A percentile compares a stretch with the other conserved stretches of the same genome.
Conservation (phyloP, 2,329 filamentous ascomycete species). For the Sarocladium oryzae region DNA sequence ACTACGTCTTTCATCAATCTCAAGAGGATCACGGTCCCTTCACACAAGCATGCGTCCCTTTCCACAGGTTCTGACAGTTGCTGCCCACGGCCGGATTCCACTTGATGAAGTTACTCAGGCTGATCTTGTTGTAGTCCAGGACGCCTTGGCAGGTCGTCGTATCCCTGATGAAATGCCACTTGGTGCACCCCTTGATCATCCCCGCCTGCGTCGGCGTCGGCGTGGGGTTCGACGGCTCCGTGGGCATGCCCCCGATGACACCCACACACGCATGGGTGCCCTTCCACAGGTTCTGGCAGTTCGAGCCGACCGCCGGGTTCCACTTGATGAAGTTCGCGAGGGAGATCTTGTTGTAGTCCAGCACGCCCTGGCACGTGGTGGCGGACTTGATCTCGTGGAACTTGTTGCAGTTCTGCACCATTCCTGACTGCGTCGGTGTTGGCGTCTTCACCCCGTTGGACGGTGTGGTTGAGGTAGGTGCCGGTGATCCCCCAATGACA, state of each 20-base stretch:
- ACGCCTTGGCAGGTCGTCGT: not conserved
- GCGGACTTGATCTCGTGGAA: conserved; percentile 12
- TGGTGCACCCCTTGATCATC: not conserved
- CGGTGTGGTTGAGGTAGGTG: conserved; percentile 10
- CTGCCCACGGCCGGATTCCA: conserved; percentile 10
- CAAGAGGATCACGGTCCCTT: too few relatives aligned
- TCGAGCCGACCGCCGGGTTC: not conserved
- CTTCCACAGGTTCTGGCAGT: not conserved
- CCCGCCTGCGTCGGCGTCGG: not conserved
- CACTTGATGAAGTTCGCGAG: not conserved
- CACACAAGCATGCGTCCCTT: conserved; percentile 11
- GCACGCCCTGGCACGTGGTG: conserved; percentile 11
- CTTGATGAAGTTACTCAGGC: conserved; percentile 7
- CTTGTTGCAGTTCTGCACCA: conserved; percentile 14
- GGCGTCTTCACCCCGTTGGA: conserved; percentile 13
- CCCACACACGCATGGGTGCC: not conserved
- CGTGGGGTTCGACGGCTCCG: not conserved
- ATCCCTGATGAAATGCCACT: not conserved
- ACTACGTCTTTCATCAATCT: too few relatives aligned
- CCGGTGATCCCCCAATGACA: too few relatives aligned
- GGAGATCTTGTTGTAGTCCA: not conserved
- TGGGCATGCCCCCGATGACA: not conserved
- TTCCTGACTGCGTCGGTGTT: conserved; percentile 10
- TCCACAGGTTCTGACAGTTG: conserved; percentile 10
- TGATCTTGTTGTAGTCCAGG: not conserved